These are phyloP conservation scores for Glycine soja DNA, from an alignment of 306 rosid genomes.

Conservation along the genomic window DNA sequence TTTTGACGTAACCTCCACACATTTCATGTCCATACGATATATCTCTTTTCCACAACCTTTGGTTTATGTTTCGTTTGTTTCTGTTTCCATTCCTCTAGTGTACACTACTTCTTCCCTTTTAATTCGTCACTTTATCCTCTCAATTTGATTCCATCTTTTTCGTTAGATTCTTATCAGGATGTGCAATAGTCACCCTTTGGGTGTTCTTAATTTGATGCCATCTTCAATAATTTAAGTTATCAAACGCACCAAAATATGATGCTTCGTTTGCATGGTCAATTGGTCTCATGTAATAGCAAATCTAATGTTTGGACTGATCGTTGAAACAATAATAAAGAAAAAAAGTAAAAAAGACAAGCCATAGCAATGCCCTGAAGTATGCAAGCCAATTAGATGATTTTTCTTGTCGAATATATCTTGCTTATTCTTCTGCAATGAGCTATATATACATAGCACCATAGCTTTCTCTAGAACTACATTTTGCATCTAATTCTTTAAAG, in stretches of 20 bases:
- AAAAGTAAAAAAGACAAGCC: background rate
- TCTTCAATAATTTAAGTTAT: constrained; percentile 3
- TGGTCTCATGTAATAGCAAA: background rate
- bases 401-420: background rate
- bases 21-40: constrained; percentile 20
- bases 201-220: background rate
- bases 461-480: background rate
- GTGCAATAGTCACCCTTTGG: background rate
- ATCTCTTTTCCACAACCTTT: constrained; percentile 25
- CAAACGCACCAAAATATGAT: background rate
- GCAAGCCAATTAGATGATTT: too few relatives aligned
- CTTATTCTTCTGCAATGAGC: background rate
- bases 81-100: background rate
- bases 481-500: constrained; percentile 3
- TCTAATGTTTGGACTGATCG: background rate
- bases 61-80: constrained; percentile 3
- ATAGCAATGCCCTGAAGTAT: too few relatives aligned
- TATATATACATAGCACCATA: background rate
- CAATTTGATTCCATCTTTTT: background rate
- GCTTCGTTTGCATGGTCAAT: background rate
- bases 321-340: background rate
- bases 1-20: constrained; percentile 17
- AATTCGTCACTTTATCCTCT: background rate
- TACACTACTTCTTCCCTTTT: background rate
- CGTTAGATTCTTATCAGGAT: background rate